phyloP scores from a whole-genome alignment of 331 rosid genomes.

The Malus hybrid region DNA sequence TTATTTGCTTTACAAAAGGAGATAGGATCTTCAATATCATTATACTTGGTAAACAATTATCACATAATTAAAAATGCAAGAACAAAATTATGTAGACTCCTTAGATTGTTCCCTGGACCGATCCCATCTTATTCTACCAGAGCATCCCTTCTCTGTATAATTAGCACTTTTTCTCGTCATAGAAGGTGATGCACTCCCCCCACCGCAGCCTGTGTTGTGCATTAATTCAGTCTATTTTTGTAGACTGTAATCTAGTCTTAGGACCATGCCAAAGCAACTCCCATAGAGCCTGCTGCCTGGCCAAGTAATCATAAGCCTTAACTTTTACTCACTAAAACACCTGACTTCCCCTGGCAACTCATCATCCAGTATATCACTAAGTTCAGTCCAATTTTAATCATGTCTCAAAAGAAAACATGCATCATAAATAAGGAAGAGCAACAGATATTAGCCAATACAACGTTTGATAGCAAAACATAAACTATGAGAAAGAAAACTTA shows the following conservation, averaged over 20 bases:
- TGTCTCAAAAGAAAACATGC: too few species aligned
- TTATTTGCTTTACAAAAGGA: neutral
- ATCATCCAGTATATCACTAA: neutral
- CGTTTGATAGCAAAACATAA: neutral
- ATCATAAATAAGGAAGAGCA: neutral
- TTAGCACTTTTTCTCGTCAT: neutral
- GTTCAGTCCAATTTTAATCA: neutral
- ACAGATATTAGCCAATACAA: neutral
- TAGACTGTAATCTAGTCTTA: neutral
- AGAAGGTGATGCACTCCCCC: neutral
- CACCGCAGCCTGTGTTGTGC: neutral
- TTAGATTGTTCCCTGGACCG: neutral
- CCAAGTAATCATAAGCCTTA: neutral
- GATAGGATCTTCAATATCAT: slow-evolving; percentile 1
- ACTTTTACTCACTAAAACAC: neutral
- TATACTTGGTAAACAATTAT: neutral
- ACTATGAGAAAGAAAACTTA: neutral
- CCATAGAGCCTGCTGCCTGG: neutral
- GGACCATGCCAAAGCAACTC: neutral
- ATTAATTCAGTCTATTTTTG: neutral
- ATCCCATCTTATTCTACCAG: neutral
- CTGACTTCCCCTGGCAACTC: neutral
- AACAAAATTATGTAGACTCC: neutral
- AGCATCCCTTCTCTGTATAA: neutral
- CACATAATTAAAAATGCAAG: neutral